Evolutionary conservation across 495 filamentous ascomycete genomes (phyloP), one percentile per base, ranked within the genome.

Genomic region (Aspergillus sparsus): DNA sequence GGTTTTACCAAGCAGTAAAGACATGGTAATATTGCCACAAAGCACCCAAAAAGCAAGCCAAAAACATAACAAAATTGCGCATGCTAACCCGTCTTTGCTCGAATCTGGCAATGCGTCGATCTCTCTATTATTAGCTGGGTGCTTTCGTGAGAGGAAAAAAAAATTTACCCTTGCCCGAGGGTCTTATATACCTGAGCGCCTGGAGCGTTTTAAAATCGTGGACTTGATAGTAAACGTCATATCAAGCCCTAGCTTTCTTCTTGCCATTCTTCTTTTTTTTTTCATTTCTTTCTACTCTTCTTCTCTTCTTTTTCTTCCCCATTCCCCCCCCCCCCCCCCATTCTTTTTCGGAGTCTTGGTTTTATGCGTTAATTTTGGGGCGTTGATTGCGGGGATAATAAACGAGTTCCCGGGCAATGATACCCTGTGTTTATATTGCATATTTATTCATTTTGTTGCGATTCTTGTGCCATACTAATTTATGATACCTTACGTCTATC

Each of bases 341-440:
- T 57, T 13, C 42, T 56, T 67, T 12, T 32, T 50, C 56, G 66
- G 63, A 60, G 62, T 70, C 61, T 66, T 58, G 68, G 50, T 58
- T 47, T 36, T 39, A 58, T 60, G 55, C 42, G 63, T 44, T 61
- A 56, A 61, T 59, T 66, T 71, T 52, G 49, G 71, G 75, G 71
- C 68, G 74, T 77, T 77, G 74, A 64, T 67, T 69, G 68, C 66
- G 76, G 76, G 55, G 76, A 78, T 72, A 70, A 78, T 77, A 80
- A 61, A 80, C 74, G 77, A 74, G 69, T 78, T 71, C 69, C 73
- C 76, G 71, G 60, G 68, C 75, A 80, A 78, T 74, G 74, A 80
- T 77, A 77, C 73, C 73, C 67, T 76, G 66, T 74, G 52, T 53
- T 55, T 66, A 58, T 71, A 68, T 66, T 27, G 62, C 58, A 63